Base-by-base conservation (phyloP, 371 early-diverging fungal genomes). In the Massospora cicadina region DNA sequence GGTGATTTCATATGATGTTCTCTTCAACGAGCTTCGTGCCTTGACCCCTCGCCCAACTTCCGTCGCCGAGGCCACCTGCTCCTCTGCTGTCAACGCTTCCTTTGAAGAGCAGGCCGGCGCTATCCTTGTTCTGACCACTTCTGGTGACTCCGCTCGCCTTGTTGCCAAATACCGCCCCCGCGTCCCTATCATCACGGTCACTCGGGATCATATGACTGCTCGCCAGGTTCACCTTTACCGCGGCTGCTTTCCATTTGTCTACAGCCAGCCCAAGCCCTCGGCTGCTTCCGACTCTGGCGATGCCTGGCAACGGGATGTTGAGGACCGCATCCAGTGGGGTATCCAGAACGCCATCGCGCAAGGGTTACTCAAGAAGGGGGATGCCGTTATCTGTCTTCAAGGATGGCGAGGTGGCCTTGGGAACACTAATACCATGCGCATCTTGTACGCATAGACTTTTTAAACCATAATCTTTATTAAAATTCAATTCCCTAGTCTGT, bases 161-260 rank as follows among this genome's bases (percentile, higher is more conserved):
- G 80, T 95, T 63, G 86, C 93, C 33, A 98, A 98, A 75, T 98
- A 96, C 76, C 88, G 95, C 55, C 97, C 98, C 24, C 74, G 79
- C 58, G 83, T 89, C 57, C 95, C 97, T 54, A 90, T 97, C 64
- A 75, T 98, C 61, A 90, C 90, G 58, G 87, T 95, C 12, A 94
- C 97, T 2, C 83, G 89, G 67, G 79, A 87, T 64, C 79, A 75
- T 55, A 79, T 80, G 65, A 89, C 89, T n/a, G 92, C 96, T 23
- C 85, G 95, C 66, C 88, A 91, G 66, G 75, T 90, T 54, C 89
- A 89, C 66, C 74, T 92, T 43, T 85, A 85, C 58, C 86, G 95
- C 65, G 98, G 98, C 21, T 83, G 92, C 69, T 91, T 90, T 66
- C 93, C 96, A 23, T 92, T 89, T 77, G 70, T 81, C 69, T 94